Percentiles rank a stretch among this genome's conserved stretches.
phyloP scores from a whole-genome alignment of 345 rosid species.

The Leavenworthia alabamica region DNA sequence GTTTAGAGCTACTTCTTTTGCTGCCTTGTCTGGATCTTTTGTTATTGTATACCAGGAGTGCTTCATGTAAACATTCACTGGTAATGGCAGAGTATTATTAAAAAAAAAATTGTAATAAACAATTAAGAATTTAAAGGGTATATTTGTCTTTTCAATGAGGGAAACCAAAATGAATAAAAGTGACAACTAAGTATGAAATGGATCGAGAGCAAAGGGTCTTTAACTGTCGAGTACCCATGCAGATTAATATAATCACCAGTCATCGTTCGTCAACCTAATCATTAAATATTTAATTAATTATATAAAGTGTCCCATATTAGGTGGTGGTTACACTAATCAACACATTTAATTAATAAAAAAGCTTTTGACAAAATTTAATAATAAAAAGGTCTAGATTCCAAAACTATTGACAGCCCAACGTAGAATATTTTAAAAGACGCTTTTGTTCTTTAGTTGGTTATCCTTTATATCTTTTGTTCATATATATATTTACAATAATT shows the following conservation, averaged over 20 bases:
- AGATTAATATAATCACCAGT: constrained; percentile 15
- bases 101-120: too few relatives aligned
- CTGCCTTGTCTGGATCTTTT: too few relatives aligned
- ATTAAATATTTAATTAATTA: not conserved
- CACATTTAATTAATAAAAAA: constrained; percentile 21
- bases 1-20: too few relatives aligned
- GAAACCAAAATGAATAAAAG: constrained; percentile 13
- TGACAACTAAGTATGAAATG: constrained; percentile 33
- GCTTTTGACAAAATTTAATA: constrained; percentile 2
- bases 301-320: too few relatives aligned
- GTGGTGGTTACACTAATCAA: constrained; percentile 31
- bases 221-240: constrained; percentile 19
- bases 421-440: not conserved
- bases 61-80: too few relatives aligned
- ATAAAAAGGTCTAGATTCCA: constrained; percentile 26
- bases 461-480: constrained; percentile 1
- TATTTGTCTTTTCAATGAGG: not conserved
- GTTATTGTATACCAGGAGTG: too few relatives aligned
- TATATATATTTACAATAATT: not conserved
- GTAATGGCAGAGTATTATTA: too few relatives aligned
- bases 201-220: constrained; percentile 27
- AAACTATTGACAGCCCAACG: constrained; percentile 24
- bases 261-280: constrained; percentile 5
- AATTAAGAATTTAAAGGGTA: constrained; percentile 2
- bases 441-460: constrained; percentile 9